A percentile compares a stretch with the other conserved stretches of the same genome.
Conservation (phyloP, 192 early-diverging fungal genomes). For the Podila minutissima region DNA sequence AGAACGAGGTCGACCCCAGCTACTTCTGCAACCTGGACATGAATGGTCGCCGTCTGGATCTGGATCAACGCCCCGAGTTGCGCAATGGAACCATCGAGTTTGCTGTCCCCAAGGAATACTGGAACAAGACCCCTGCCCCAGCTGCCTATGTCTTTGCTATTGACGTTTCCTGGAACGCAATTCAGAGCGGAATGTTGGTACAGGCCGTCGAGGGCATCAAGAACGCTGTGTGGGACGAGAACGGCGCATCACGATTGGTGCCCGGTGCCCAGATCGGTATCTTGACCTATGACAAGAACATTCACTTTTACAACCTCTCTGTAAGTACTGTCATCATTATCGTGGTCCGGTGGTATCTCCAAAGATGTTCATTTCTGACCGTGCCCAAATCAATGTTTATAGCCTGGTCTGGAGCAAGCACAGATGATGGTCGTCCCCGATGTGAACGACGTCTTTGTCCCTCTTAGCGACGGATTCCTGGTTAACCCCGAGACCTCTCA, state of each 20-base stretch:
- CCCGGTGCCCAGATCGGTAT: slow-evolving; percentile 80
- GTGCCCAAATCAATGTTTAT: not conserved
- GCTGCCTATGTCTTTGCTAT: slow-evolving; percentile 91
- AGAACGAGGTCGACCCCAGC: slow-evolving; percentile 88
- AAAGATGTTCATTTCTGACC: not conserved
- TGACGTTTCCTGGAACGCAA: slow-evolving; percentile 90
- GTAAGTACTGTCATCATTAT: slow-evolving; percentile 44
- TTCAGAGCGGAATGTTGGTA: slow-evolving; percentile 86
- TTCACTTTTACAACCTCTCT: slow-evolving; percentile 96
- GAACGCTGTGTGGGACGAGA: slow-evolving; percentile 69
- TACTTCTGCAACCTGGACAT: slow-evolving; percentile 97
- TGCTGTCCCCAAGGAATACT: slow-evolving; percentile 85
- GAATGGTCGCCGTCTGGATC: slow-evolving; percentile 88
- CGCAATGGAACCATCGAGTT: slow-evolving; percentile 90
- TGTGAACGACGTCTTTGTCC: slow-evolving; percentile 93
- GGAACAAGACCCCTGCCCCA: slow-evolving; percentile 73
- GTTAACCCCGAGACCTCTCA: slow-evolving; percentile 86
- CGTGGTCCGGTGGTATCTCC: slow-evolving; percentile 2
- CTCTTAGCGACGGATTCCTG: slow-evolving; percentile 91
- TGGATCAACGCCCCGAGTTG: slow-evolving; percentile 88
- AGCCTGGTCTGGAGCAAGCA: slow-evolving; percentile 84
- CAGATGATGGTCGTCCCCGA: slow-evolving; percentile 97
- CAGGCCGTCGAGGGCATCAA: slow-evolving; percentile 74
- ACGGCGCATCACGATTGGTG: slow-evolving; percentile 56
- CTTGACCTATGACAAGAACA: slow-evolving; percentile 87